Conservation (phyloP, 495 filamentous ascomycete species). For the Xylaria palmicola region DNA sequence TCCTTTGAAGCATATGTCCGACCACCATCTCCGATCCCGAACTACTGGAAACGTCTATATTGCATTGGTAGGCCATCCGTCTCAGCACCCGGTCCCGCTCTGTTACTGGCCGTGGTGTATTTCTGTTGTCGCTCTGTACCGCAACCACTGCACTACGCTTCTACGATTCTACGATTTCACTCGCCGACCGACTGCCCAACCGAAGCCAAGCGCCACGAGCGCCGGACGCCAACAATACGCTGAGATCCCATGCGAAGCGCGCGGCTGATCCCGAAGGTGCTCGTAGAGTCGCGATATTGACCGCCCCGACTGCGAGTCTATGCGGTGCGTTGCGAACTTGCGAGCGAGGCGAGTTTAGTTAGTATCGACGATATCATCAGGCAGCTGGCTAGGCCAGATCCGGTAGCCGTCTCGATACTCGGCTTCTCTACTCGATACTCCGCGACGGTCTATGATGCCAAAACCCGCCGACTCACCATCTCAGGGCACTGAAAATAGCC, state of each 20-base stretch:
- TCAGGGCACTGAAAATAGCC: slow-evolving; percentile 28
- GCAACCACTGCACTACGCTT: not conserved
- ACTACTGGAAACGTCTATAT: not conserved
- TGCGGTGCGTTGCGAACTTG: slow-evolving; percentile 2
- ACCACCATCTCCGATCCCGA: not conserved
- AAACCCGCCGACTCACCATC: slow-evolving; percentile 25
- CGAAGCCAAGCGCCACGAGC: not conserved
- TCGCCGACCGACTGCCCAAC: not conserved
- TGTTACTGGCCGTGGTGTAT: not conserved
- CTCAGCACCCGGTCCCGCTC: not conserved
- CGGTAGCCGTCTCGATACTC: not conserved
- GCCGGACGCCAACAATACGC: not conserved
- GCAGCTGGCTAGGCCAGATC: not conserved
- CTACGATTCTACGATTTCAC: not conserved
- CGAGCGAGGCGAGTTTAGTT: not conserved
- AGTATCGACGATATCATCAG: not conserved
- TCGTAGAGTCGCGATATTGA: not conserved
- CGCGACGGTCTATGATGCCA: not conserved
- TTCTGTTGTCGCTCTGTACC: not conserved
- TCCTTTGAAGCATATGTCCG: not conserved
- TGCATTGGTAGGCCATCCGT: not conserved
- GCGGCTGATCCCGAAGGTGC: not conserved
- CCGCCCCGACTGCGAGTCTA: not conserved
- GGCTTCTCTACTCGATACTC: not conserved
- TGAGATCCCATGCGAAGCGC: not conserved